Evolutionary conservation across 768 basidiomycete species (phyloP), one percentile per base, ranked within the genome.

Genomic region (Rickenella mellea): DNA sequence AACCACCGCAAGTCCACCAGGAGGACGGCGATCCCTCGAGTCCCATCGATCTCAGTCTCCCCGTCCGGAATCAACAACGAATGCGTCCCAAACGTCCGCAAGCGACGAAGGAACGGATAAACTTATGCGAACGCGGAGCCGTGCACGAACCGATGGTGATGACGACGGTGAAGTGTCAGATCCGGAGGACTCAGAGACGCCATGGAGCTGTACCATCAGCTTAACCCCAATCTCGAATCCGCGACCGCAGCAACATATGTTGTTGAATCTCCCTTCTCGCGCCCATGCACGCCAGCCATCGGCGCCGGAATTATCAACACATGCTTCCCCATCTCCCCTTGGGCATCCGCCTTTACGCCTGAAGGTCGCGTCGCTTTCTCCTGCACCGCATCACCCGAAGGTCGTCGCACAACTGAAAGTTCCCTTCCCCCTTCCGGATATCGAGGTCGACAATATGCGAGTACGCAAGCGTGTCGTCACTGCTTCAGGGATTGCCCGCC

Each of bases 331-430:
- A n/a, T n/a, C n/a, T n/a, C n/a, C n/a, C n/a, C n/a, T n/a, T n/a
- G n/a, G n/a, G n/a, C n/a, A n/a, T n/a, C 19, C 33, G 3, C 9
- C 24, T 22, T 3, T 36, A 4, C 33, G 33, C 12, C 50, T 90
- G 27, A 83, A 87, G 55, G 78, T 93, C 9, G 93, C 80, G 14
- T 90, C 86, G 25, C 70, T 97, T 26, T 80, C 80, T 10, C 93
- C 93, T 19, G 90, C 90, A 6, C 93, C 92, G 19, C 92, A 98
- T 57, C 93, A 98, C 60, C 93, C 93, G 7, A 91, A 93, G 57
- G 84, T 97, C 17, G 84, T 98, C 31, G 83, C 81, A 27, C 78
- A 92, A 65, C 71, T 97, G 51, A 91, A 91, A 59, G 76, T 94
- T 40, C 90, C 93, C 20, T 92, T 84, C 63, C 83, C 88, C 0